Conservation (phyloP, 2,329 filamentous ascomycete genomes). For the Neopestalotiopsis rosae region DNA sequence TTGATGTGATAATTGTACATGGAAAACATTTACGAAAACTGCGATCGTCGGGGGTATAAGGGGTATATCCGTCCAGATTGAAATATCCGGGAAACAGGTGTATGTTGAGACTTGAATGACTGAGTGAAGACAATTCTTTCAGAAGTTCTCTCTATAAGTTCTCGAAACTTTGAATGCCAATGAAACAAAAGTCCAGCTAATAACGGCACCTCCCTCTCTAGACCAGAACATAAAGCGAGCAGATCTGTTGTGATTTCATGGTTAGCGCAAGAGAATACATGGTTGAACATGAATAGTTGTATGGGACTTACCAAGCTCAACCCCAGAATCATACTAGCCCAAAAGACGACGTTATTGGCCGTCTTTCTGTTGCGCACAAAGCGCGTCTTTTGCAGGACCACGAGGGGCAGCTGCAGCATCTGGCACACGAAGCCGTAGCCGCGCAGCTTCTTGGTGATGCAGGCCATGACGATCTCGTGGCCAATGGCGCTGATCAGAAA, state of each 20-base stretch:
- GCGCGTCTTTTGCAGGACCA: constrained; percentile 83
- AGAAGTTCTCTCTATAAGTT: not conserved
- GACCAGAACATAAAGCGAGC: constrained; percentile 64
- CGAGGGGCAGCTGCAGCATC: constrained; percentile 96
- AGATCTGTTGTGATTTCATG: constrained; percentile 48
- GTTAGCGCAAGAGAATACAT: constrained; percentile 10
- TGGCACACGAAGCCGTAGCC: constrained; percentile 94
- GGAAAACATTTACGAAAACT: not conserved
- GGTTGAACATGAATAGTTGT: not conserved
- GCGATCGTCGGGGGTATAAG: not conserved
- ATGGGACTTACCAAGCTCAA: constrained; percentile 71
- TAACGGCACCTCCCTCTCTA: constrained; percentile 28
- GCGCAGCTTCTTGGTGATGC: constrained; percentile 94
- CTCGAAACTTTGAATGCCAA: not conserved
- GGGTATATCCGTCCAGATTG: constrained; percentile 2
- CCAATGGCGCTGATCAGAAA: constrained; percentile 89
- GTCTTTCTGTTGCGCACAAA: constrained; percentile 77
- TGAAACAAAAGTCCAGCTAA: not conserved
- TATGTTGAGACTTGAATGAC: not conserved
- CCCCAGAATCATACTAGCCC: constrained; percentile 89
- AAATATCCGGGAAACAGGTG: not conserved
- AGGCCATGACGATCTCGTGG: constrained; percentile 96
- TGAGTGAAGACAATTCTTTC: not conserved
- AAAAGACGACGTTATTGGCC: constrained; percentile 89
- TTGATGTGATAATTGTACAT: not conserved